Percentiles rank a stretch among this genome's conserved stretches.
Conservation (phyloP, 2,329 filamentous ascomycete genomes). For the Rutstroemia sp. region DNA sequence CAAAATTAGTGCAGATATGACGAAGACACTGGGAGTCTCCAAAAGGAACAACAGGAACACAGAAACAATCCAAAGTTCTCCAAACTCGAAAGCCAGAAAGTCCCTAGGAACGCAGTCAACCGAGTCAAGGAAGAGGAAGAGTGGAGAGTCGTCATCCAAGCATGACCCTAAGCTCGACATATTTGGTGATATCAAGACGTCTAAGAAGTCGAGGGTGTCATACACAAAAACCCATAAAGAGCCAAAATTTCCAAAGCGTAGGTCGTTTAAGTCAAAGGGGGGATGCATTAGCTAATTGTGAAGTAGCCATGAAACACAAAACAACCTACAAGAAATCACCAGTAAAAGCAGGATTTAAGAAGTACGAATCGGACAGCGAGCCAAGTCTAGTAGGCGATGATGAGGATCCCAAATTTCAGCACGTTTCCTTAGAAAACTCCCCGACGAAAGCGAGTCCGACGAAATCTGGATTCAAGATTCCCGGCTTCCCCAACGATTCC, state of each 20-base stretch:
- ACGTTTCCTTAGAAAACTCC: not conserved
- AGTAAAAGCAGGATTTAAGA: not conserved
- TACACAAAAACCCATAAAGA: not conserved
- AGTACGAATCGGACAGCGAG: not conserved
- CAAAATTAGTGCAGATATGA: conserved; percentile 6
- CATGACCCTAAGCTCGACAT: conserved; percentile 14
- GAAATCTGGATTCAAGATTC: not conserved
- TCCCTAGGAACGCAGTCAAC: not conserved
- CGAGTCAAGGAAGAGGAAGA: conserved; percentile 17
- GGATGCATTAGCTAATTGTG: not conserved
- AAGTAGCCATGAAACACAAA: not conserved
- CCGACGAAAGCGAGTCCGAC: not conserved
- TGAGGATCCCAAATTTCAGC: not conserved
- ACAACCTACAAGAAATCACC: conserved; percentile 1
- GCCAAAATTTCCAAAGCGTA: not conserved
- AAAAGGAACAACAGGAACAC: not conserved
- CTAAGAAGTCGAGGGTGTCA: conserved; percentile 8
- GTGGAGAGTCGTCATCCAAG: not conserved
- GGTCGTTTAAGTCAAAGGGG: not conserved
- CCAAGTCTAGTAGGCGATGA: conserved; percentile 2
- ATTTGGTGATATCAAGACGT: conserved; percentile 12
- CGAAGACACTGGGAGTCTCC: not conserved
- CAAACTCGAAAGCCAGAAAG: not conserved
- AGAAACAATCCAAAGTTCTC: not conserved
- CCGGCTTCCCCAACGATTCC: not conserved